phyloP scores from a whole-genome alignment of 1,139 yeast species.

The Yamadazyma blattariae region DNA sequence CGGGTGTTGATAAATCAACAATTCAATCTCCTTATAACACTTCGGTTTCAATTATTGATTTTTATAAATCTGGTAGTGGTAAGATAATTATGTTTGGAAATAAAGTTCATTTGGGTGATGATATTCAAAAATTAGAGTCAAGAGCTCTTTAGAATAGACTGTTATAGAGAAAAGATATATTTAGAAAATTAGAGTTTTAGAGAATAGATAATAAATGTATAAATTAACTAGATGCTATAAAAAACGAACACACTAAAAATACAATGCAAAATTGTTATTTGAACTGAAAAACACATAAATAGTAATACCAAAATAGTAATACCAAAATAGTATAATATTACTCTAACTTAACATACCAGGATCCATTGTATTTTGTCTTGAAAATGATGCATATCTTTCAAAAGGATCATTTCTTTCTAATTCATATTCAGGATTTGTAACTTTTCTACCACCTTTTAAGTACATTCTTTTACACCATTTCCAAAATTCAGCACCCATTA shows the following conservation, averaged over 20 bases:
- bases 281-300: neutral
- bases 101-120: constrained; percentile 62
- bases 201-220: no score
- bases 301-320: neutral
- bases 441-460: constrained; percentile 31
- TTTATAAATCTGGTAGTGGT: constrained; percentile 39
- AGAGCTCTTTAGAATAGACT: neutral
- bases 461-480: constrained; percentile 62
- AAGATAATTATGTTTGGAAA: constrained; percentile 53
- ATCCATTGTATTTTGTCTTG: constrained; percentile 44
- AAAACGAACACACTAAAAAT: no score
- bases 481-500: constrained; percentile 63
- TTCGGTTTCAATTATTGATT: constrained; percentile 64
- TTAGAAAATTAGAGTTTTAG: no score
- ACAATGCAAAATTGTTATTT: no score
- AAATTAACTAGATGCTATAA: no score
- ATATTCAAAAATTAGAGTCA: constrained; percentile 25
- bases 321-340: neutral
- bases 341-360: constrained; percentile 6
- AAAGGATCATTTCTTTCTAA: constrained; percentile 64
- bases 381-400: constrained; percentile 57
- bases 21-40: constrained; percentile 71
- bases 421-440: constrained; percentile 60
- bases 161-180: no score
- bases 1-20: constrained; percentile 33